Base-by-base conservation (phyloP, 2,329 filamentous ascomycete species). In the Epichloe scottii region DNA sequence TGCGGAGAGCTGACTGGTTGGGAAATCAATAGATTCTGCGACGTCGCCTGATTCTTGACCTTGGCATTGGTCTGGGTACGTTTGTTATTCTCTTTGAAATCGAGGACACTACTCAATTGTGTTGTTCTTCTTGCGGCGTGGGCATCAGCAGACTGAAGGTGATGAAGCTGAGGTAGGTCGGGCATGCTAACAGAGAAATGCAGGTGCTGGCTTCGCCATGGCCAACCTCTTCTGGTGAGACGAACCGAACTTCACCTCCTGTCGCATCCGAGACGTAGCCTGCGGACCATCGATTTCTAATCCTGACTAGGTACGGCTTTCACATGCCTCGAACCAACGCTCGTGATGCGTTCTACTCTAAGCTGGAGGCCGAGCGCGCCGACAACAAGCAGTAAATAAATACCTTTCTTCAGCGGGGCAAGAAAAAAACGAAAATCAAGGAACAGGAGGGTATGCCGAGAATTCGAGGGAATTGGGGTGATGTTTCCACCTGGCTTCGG, bases 321-420 rank as follows among this genome's bases (percentile, higher is more conserved):
- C 78, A 82, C 70, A 68, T 80, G 62, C 78, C 78, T 58, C 77
- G 78, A 66, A 79, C 75, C 62, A 65, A 73, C 62, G 72, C 71
- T 57, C 78, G 78, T 63, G 78, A 82, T 68, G 68, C 68, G 66
- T 74, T 72, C 74, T 81, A 81, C 71, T 66, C 66, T 67, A 72
- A 78, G 68, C 68, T 80, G 55, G 78, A 81, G 71, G 71, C 73
- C 59, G 66, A 79, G 67, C 76, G 77, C 53, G 75, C 63, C 49
- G 61, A 65, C 53, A 64, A 66, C 58, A 56, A 59, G 54, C 49
- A 59, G 53, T 61, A 62, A 57, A 56, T 61, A 62, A 57, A 56
- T 37, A 48, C 10, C n/a, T 19, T 15, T 46, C 40, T 33, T 39
- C 15, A 45, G 30, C 39, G 21, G 45, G 34, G 37, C 47, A 49